These are phyloP conservation scores for Xylaria sp. DNA, from an alignment of 495 filamentous ascomycete genomes.

Conservation along the genomic window DNA sequence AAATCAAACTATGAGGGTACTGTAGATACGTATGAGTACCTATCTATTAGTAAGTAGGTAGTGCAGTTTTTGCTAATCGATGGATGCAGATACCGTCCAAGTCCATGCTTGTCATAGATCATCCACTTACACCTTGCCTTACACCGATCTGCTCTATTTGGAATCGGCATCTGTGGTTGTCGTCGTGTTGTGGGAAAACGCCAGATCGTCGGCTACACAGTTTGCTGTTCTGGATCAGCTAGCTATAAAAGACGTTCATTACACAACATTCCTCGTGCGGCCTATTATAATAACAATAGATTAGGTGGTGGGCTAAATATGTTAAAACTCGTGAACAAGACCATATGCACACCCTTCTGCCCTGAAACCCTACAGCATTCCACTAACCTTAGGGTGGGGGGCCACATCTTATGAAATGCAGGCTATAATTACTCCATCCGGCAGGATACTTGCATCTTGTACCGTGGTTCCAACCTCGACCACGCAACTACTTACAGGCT, in stretches of 20 bases:
- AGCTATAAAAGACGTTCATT: background rate
- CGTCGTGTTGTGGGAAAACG: background rate
- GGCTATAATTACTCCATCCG: slow-evolving; percentile 25
- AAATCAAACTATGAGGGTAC: background rate
- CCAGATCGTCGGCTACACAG: background rate
- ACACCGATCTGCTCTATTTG: background rate
- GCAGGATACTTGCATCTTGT: slow-evolving; percentile 11
- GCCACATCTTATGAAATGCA: slow-evolving; percentile 14
- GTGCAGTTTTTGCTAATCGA: no score
- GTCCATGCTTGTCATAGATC: background rate
- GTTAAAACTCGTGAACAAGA: slow-evolving; percentile 27
- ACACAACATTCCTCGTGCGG: background rate
- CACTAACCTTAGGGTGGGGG: slow-evolving; percentile 19
- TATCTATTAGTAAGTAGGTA: no score
- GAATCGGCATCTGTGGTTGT: background rate
- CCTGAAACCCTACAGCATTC: slow-evolving; percentile 27
- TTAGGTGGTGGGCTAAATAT: slow-evolving; percentile 15
- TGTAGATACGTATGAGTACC: no score
- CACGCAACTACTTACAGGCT: background rate
- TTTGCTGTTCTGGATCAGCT: background rate
- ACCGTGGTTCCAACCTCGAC: background rate
- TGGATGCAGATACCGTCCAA: background rate
- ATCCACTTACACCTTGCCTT: no score
- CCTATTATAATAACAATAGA: background rate
- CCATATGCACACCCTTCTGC: slow-evolving; percentile 24